Conservation (phyloP, 1,284 basidiomycete genomes). For the Omphalotus olearius region DNA sequence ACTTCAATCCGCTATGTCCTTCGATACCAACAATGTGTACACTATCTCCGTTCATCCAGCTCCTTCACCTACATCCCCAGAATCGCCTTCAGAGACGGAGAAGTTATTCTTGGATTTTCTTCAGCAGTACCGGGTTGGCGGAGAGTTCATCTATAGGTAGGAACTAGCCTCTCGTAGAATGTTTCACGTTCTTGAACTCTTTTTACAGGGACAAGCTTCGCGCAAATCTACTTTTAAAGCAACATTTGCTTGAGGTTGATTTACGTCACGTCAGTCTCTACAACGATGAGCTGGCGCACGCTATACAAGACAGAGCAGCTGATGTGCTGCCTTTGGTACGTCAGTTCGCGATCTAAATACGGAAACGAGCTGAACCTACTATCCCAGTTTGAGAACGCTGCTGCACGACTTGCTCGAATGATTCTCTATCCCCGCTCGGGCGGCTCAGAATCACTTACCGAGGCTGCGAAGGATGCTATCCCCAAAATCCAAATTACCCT, state of each 20-base stretch:
- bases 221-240: constrained; percentile 86
- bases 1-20: constrained; percentile 43
- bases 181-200: neutral
- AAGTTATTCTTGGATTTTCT: constrained; percentile 82
- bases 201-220: constrained; percentile 79
- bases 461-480: constrained; percentile 60
- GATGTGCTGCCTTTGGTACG: constrained; percentile 87
- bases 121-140: constrained; percentile 80
- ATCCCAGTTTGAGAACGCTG: constrained; percentile 84
- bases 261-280: constrained; percentile 87
- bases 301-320: constrained; percentile 84
- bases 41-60: constrained; percentile 70
- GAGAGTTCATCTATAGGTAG: constrained; percentile 85
- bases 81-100: constrained; percentile 77
- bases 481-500: constrained; percentile 90
- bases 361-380: neutral
- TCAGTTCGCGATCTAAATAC: constrained; percentile 3
- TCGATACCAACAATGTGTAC: constrained; percentile 77
- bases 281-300: constrained; percentile 91
- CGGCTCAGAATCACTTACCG: constrained; percentile 43
- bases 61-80: constrained; percentile 57
- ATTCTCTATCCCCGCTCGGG: constrained; percentile 73
- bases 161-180: constrained; percentile 8
- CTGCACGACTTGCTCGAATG: constrained; percentile 75
- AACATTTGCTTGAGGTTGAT: constrained; percentile 91